Evolutionary conservation across 2,329 filamentous ascomycete species (phyloP).

Genomic region (Cladosporium cucumerinum): DNA sequence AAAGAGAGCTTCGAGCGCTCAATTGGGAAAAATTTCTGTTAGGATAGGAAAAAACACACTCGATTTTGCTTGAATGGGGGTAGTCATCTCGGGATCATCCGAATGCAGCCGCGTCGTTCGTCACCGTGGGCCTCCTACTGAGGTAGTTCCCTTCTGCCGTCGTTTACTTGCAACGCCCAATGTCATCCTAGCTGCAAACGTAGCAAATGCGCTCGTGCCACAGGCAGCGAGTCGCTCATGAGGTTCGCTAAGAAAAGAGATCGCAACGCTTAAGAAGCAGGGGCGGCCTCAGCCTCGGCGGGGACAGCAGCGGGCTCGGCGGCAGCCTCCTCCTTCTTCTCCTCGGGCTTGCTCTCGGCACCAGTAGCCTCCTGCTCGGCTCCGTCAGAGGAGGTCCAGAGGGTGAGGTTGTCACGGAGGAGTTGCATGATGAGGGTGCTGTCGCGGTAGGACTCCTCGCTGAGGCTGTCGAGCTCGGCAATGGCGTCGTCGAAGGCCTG

Average conservation of each 20-base stretch:
- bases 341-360: conserved; percentile 54
- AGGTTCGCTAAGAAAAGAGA: conserved; percentile 10
- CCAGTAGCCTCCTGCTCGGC: conserved; percentile 69
- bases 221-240: conserved; percentile 8
- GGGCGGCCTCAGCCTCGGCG: conserved; percentile 13
- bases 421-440: conserved; percentile 99
- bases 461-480: conserved; percentile 95
- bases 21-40: neutral
- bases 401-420: conserved; percentile 93
- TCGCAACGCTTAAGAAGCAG: conserved; percentile 20
- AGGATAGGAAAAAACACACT: conserved; percentile 14
- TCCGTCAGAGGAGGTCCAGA: conserved; percentile 94
- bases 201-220: conserved; percentile 13
- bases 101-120: conserved; percentile 11
- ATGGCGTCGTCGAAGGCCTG: conserved; percentile 99
- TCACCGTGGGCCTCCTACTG: conserved; percentile 14
- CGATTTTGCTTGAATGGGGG: conserved; percentile 14
- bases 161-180: conserved; percentile 13
- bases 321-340: conserved; percentile 42
- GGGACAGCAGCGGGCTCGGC: conserved; percentile 39
- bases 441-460: conserved; percentile 97
- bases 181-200: conserved; percentile 13
- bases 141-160: conserved; percentile 12
- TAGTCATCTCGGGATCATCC: conserved; percentile 17
- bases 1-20: neutral